These are phyloP conservation scores for Nepenthes mirabilis DNA, from an alignment of 148 eudicot species.

Conservation along the genomic window DNA sequence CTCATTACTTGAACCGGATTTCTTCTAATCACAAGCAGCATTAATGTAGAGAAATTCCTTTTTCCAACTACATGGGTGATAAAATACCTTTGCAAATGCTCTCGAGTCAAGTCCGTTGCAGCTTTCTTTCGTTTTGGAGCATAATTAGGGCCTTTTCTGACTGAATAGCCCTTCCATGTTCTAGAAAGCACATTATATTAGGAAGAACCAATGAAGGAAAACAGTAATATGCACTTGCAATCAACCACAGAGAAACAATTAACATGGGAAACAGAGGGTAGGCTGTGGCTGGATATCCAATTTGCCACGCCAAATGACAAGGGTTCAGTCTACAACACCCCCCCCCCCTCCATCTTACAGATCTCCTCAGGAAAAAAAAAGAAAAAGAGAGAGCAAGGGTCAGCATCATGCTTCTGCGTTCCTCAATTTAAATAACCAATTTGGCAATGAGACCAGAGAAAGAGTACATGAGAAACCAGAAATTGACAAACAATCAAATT, in stretches of 20 bases:
- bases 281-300: too few species aligned
- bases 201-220: neutral
- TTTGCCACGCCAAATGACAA: too few species aligned
- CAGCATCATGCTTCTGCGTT: too few species aligned
- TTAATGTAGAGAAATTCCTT: neutral
- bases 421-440: too few species aligned
- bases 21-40: constrained; percentile 1
- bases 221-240: neutral
- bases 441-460: too few species aligned
- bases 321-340: too few species aligned
- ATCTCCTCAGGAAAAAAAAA: too few species aligned
- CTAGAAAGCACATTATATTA: constrained; percentile 21
- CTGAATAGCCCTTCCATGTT: constrained; percentile 84
- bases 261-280: too few species aligned
- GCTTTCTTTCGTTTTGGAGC: constrained; percentile 72
- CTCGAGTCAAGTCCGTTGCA: constrained; percentile 89
- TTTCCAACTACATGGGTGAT: neutral
- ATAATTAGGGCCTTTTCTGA: constrained; percentile 75
- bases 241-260: too few species aligned
- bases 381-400: too few species aligned
- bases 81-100: constrained; percentile 71
- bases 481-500: neutral
- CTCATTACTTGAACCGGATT: too few species aligned
- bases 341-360: too few species aligned
- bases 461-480: neutral